A percentile compares a stretch with the other conserved stretches of the same genome.
phyloP scores from a whole-genome alignment of 2,329 filamentous ascomycete species.

The Cercospora sp. region DNA sequence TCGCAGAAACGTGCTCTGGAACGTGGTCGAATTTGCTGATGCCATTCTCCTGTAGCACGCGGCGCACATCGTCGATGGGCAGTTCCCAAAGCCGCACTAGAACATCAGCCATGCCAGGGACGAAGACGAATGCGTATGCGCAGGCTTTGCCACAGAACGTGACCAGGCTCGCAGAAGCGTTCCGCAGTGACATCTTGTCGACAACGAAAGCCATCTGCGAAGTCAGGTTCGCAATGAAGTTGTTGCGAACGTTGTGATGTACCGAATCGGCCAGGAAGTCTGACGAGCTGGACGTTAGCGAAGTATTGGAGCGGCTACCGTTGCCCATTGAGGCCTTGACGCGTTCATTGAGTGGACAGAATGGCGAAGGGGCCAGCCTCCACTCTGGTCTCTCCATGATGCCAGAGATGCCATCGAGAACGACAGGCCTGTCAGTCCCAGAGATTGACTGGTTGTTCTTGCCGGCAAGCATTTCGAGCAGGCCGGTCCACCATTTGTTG shows the following conservation, averaged over 20 bases:
- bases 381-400: constrained; percentile 90
- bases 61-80: constrained; percentile 66
- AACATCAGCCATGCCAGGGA: constrained; percentile 80
- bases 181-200: constrained; percentile 80
- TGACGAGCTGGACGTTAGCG: constrained; percentile 55
- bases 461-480: constrained; percentile 79
- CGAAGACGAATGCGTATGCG: constrained; percentile 92
- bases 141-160: constrained; percentile 88
- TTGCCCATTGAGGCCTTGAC: constrained; percentile 48
- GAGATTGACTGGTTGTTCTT: constrained; percentile 74
- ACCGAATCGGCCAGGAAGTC: constrained; percentile 75
- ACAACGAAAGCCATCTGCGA: constrained; percentile 85
- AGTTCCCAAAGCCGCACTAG: constrained; percentile 79
- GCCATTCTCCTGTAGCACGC: constrained; percentile 69
- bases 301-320: constrained; percentile 57
- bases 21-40: constrained; percentile 57
- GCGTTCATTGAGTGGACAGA: constrained; percentile 63
- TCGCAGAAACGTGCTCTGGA: constrained; percentile 53
- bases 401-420: constrained; percentile 74
- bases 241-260: constrained; percentile 84
- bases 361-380: constrained; percentile 70
- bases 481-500: constrained; percentile 85
- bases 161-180: constrained; percentile 65
- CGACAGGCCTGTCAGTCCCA: constrained; percentile 76
- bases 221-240: constrained; percentile 78